A percentile compares a stretch with the other conserved stretches of the same genome.
These are phyloP conservation scores for Prunus kanzakura DNA, from an alignment of 306 rosid species.

Conservation along the genomic window DNA sequence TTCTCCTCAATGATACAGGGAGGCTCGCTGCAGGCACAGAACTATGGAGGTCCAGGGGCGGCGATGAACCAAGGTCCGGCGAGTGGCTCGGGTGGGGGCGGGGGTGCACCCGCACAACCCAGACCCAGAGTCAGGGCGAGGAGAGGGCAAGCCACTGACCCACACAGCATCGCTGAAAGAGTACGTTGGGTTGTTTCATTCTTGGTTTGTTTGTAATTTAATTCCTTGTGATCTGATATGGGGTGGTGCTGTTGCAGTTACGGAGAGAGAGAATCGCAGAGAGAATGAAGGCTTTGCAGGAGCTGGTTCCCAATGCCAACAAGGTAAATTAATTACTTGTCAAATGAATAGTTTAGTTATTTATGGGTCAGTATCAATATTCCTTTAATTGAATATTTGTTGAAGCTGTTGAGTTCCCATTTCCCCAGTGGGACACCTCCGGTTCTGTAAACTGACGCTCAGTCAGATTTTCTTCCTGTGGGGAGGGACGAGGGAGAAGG, in stretches of 20 bases:
- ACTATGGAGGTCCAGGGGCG: conserved; percentile 40
- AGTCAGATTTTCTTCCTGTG: background rate
- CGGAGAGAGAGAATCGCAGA: conserved; percentile 98
- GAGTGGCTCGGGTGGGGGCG: conserved; percentile 37
- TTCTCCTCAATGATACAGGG: conserved; percentile 7
- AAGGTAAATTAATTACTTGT: conserved; percentile 44
- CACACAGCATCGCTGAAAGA: conserved; percentile 97
- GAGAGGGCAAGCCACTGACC: conserved; percentile 98
- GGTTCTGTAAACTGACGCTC: background rate
- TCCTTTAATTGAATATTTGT: background rate
- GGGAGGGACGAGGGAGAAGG: too few species aligned
- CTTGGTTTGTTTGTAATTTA: background rate
- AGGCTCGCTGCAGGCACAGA: conserved; percentile 42
- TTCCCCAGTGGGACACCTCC: background rate
- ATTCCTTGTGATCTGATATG: background rate
- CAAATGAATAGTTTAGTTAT: background rate
- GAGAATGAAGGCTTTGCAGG: conserved; percentile 96
- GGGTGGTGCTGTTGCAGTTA: conserved; percentile 48
- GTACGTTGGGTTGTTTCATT: conserved; percentile 29
- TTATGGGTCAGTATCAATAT: background rate
- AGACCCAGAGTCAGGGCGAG: conserved; percentile 92
- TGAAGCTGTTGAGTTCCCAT: background rate
- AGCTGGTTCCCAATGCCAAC: conserved; percentile 94
- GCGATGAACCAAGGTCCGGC: conserved; percentile 48
- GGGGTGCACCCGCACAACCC: conserved; percentile 60